These are phyloP conservation scores for Didymella keratinophila DNA, from an alignment of 2,329 filamentous ascomycete genomes.

Conservation along the genomic window DNA sequence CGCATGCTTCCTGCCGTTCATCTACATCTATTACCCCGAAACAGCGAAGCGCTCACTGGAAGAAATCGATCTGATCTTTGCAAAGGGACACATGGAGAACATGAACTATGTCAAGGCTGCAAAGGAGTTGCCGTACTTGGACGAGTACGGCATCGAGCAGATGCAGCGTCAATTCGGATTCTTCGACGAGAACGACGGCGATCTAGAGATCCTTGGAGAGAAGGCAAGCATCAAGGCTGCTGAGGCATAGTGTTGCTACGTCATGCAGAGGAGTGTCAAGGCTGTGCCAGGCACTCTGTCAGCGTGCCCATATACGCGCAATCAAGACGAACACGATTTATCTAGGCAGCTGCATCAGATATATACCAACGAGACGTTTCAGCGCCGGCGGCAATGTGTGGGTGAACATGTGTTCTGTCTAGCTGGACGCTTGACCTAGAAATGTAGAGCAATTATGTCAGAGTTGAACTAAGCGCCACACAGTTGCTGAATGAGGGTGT, in stretches of 20 bases:
- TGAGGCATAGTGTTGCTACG: neutral
- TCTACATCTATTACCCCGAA: conserved; percentile 64
- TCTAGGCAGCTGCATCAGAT: conserved; percentile 1
- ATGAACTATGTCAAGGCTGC: conserved; percentile 68
- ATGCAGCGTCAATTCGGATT: conserved; percentile 53
- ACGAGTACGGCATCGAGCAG: conserved; percentile 61
- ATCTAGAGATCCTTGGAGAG: conserved; percentile 9
- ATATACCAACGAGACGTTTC: neutral
- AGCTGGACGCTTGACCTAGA: conserved; percentile 4
- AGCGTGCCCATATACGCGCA: neutral
- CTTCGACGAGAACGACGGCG: conserved; percentile 33
- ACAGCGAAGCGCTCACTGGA: conserved; percentile 58
- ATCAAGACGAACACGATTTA: neutral
- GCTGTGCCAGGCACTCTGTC: neutral
- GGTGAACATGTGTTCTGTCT: conserved; percentile 7
- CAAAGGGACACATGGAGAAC: conserved; percentile 57
- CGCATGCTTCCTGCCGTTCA: conserved; percentile 58
- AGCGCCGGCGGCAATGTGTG: neutral
- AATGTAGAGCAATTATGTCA: conserved; percentile 6
- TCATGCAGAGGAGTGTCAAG: neutral
- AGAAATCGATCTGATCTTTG: conserved; percentile 60
- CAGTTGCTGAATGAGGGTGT: conserved; percentile 12
- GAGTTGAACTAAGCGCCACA: conserved; percentile 4
- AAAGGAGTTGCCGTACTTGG: conserved; percentile 63
- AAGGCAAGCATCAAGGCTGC: conserved; percentile 7